phyloP scores from a whole-genome alignment of 495 filamentous ascomycete genomes.

The Penicillium verhagenii region DNA sequence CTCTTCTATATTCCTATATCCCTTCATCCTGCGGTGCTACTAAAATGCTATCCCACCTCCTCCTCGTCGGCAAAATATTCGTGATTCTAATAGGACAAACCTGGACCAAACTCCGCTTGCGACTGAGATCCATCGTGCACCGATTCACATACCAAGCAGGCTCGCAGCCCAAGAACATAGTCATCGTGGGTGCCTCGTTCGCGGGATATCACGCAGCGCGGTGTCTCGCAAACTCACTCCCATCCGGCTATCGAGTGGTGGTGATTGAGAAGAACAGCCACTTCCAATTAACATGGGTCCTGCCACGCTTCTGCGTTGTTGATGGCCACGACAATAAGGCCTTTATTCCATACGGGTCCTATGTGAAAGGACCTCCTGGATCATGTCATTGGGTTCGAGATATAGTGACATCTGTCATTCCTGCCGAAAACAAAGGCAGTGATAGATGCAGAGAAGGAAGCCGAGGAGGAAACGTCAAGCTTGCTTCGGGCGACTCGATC shows the following conservation, averaged over 20 bases:
- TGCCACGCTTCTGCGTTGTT: constrained; percentile 44
- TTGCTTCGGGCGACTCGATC: constrained; percentile 15
- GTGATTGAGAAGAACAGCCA: constrained; percentile 59
- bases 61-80: constrained; percentile 15
- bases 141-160: constrained; percentile 14
- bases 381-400: constrained; percentile 42
- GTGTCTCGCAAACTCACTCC: constrained; percentile 45
- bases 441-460: no score
- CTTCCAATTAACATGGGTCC: constrained; percentile 57
- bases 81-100: constrained; percentile 20
- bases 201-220: constrained; percentile 47
- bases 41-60: constrained; percentile 5
- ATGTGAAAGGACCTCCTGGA: constrained; percentile 27
- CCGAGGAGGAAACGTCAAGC: constrained; percentile 7
- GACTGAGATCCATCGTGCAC: constrained; percentile 14
- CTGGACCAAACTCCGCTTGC: constrained; percentile 14
- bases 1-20: no score
- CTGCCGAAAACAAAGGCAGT: no score
- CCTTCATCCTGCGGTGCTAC: no score
- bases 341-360: constrained; percentile 42
- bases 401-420: neutral
- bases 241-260: constrained; percentile 49
- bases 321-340: constrained; percentile 40
- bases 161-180: constrained; percentile 39
- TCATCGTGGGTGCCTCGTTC: constrained; percentile 58